Evolutionary conservation across 1,284 basidiomycete species (phyloP).

Genomic region (Boletus calvinii): DNA sequence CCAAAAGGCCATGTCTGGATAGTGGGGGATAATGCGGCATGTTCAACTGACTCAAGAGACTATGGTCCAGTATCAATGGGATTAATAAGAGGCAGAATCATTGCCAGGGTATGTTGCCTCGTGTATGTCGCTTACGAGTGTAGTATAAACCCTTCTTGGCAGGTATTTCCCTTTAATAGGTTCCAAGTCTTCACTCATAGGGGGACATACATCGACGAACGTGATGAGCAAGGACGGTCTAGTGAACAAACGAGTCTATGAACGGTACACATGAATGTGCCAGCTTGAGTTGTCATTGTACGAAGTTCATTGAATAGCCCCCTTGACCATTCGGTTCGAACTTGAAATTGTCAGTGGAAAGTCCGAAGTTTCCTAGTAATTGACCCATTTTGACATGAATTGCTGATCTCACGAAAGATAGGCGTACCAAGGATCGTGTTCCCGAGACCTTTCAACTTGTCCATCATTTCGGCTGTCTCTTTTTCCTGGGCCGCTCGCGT

Average conservation of each 20-base stretch:
- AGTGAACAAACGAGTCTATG: background rate
- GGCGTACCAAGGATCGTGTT: slow-evolving; percentile 83
- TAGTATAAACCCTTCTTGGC: slow-evolving; percentile 1
- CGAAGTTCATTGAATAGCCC: slow-evolving; percentile 91
- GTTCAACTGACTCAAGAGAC: slow-evolving; percentile 82
- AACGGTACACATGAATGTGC: slow-evolving; percentile 1
- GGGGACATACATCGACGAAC: slow-evolving; percentile 46
- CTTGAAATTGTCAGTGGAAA: slow-evolving; percentile 94
- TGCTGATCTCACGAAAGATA: background rate
- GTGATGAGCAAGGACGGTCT: slow-evolving; percentile 6
- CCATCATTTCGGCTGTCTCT: slow-evolving; percentile 92
- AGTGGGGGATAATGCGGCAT: slow-evolving; percentile 83
- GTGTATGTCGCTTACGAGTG: background rate
- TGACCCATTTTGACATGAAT: background rate
- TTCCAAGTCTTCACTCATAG: slow-evolving; percentile 50
- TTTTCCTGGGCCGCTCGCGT: slow-evolving; percentile 75
- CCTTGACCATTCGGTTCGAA: slow-evolving; percentile 91
- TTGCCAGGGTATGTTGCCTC: slow-evolving; percentile 63
- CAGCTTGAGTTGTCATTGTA: slow-evolving; percentile 35
- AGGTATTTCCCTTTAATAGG: slow-evolving; percentile 56
- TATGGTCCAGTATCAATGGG: slow-evolving; percentile 93
- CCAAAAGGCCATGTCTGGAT: slow-evolving; percentile 92
- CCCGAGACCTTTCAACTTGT: slow-evolving; percentile 90
- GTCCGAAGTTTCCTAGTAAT: slow-evolving; percentile 72
- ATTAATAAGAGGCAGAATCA: slow-evolving; percentile 74